Evolutionary conservation across 306 rosid species (phyloP), one percentile per base, ranked within the genome.

Genomic region (Hippophae gyantsensis): DNA sequence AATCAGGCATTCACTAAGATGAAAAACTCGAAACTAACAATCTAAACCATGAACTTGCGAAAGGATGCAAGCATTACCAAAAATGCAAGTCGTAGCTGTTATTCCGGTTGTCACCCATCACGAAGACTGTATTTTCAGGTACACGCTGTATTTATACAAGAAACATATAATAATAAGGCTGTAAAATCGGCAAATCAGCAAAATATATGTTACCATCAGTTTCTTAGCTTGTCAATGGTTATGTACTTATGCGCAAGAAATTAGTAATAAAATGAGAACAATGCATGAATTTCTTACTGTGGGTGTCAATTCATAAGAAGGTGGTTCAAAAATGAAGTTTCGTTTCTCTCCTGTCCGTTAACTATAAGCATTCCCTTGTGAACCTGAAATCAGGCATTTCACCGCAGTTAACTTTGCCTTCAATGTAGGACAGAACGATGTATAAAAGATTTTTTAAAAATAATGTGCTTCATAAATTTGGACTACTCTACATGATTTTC

Each of bases 101-200:
- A 61, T 92, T 92, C 69, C 99, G 92, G 76, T 92, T 92, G 78
- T 92, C 99, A 43, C 97, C 99, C 99, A 92, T 92, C 77, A 88
- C 99, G 68, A 92, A 92, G 7, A 92, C 94, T 4, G 77, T 73
- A 59, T 84, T 80, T 60, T 92, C 85, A 6, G 99, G 97, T 43
- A 93, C 97, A 44, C 74, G 83, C 99, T 93, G 80, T 72, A 58
- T 69, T 32, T 8, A 46, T 18, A 69, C 26, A 44, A 50, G 64
- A 52, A 62, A 45, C 57, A 14, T 32, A 54, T 32, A 18, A 54
- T 32, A 18, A 32, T 32, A 70, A 63, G 47, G 69, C 42, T 72
- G 48, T 52, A 43, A 54, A 27, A 57, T 68, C 5, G 64, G 51
- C 52, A 45, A 63, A 13, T 3, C 12, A 42, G 3, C 5, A 26